phyloP scores from a whole-genome alignment of 2,329 filamentous ascomycete species.

The Microascus cirrosus region DNA sequence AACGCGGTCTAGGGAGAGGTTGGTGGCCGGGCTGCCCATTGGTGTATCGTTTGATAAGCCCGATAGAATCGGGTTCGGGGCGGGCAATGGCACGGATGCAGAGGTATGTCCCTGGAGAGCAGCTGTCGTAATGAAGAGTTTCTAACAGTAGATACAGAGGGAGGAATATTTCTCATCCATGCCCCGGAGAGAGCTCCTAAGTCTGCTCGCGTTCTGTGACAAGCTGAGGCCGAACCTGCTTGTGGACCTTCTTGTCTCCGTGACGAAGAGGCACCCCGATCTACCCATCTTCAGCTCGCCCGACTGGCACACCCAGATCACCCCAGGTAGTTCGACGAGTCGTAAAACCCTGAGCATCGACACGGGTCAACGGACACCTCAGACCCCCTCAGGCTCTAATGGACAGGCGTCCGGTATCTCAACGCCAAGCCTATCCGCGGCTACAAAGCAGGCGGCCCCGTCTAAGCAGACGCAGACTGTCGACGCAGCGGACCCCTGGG shows the following conservation, averaged over 20 bases:
- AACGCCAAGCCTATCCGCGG: neutral
- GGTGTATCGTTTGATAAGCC: constrained; percentile 21
- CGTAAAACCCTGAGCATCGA: constrained; percentile 5
- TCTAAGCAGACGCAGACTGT: constrained; percentile 9
- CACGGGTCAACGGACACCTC: neutral
- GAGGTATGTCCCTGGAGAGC: constrained; percentile 13
- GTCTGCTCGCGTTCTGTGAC: constrained; percentile 27
- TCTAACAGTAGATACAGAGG: neutral
- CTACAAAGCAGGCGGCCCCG: constrained; percentile 1
- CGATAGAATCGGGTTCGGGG: constrained; percentile 24
- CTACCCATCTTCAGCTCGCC: constrained; percentile 29
- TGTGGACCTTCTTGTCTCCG: constrained; percentile 26
- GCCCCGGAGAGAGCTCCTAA: constrained; percentile 24
- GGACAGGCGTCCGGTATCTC: constrained; percentile 4
- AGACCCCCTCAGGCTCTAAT: neutral
- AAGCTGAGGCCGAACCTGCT: constrained; percentile 28
- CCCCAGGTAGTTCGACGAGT: neutral
- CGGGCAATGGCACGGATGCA: constrained; percentile 19
- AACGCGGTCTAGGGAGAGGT: constrained; percentile 17
- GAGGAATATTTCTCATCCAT: constrained; percentile 27
- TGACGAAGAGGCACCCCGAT: constrained; percentile 29
- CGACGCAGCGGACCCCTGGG: constrained; percentile 14
- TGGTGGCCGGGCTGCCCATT: constrained; percentile 18
- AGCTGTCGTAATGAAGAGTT: neutral
- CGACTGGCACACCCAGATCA: constrained; percentile 21